These are phyloP conservation scores for Aegilops longissima DNA, from an alignment of 176 grass and related monocot species.

Conservation along the genomic window DNA sequence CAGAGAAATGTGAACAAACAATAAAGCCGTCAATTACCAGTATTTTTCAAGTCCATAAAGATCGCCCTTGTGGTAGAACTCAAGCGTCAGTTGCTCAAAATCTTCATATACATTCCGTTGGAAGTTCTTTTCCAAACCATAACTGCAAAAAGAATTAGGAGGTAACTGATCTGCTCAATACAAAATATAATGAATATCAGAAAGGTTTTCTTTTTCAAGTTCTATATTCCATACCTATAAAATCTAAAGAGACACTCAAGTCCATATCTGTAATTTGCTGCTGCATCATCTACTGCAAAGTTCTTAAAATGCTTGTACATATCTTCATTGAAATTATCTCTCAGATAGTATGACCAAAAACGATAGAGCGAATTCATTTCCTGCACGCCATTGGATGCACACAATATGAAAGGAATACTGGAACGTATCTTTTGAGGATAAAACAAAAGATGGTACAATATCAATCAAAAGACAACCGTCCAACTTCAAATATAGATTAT, in stretches of 20 bases:
- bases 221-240: slow-evolving; percentile 64
- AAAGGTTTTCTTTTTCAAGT: background rate
- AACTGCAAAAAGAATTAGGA: slow-evolving; percentile 52
- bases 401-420: slow-evolving; percentile 20
- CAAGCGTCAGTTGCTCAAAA: slow-evolving; percentile 80
- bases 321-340: slow-evolving; percentile 85
- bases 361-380: slow-evolving; percentile 99
- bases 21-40: slow-evolving; percentile 55
- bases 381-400: slow-evolving; percentile 42
- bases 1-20: slow-evolving; percentile 9
- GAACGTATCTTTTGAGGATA: background rate
- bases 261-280: slow-evolving; percentile 90
- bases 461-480: background rate
- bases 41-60: slow-evolving; percentile 99
- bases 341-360: slow-evolving; percentile 98
- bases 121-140: slow-evolving; percentile 97
- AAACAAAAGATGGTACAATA: background rate
- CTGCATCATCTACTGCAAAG: slow-evolving; percentile 81
- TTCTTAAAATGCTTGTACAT: slow-evolving; percentile 94
- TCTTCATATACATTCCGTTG: slow-evolving; percentile 82
- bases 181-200: background rate
- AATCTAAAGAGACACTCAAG: slow-evolving; percentile 99
- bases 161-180: background rate
- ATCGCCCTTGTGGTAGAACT: slow-evolving; percentile 79
- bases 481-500: background rate